Conservation (phyloP, 805 yeast species). For the Metschnikowia reukaufii region DNA sequence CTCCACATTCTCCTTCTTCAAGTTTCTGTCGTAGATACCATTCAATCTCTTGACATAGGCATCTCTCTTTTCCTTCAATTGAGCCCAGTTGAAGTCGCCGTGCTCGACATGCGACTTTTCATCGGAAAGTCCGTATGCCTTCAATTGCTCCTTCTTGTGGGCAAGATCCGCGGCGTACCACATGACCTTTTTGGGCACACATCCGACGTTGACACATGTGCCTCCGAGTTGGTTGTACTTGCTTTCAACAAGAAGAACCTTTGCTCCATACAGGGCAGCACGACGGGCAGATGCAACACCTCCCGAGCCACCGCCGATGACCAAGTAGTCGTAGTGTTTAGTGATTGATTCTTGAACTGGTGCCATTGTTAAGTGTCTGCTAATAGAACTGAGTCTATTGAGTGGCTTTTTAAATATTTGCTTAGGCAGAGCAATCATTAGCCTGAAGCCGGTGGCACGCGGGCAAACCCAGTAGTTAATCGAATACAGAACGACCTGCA, state of each 20-base stretch:
- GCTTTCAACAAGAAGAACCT: slow-evolving; percentile 78
- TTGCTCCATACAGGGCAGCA: slow-evolving; percentile 92
- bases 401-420: slow-evolving; percentile 11
- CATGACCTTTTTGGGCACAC: slow-evolving; percentile 98
- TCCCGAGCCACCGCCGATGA: slow-evolving; percentile 98
- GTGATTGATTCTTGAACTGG: slow-evolving; percentile 37
- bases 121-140: slow-evolving; percentile 76
- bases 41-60: slow-evolving; percentile 85
- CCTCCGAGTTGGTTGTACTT: slow-evolving; percentile 77
- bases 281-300: slow-evolving; percentile 99
- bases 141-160: slow-evolving; percentile 66
- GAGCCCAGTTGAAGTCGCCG: slow-evolving; percentile 75
- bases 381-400: slow-evolving; percentile 22
- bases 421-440: slow-evolving; percentile 14
- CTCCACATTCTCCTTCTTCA: slow-evolving; percentile 87
- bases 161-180: slow-evolving; percentile 97
- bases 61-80: slow-evolving; percentile 83
- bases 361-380: slow-evolving; percentile 52
- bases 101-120: slow-evolving; percentile 47
- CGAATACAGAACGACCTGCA: slow-evolving; percentile 1
- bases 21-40: slow-evolving; percentile 88
- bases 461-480: slow-evolving; percentile 1
- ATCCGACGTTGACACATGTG: slow-evolving; percentile 98
- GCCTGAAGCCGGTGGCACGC: background rate
- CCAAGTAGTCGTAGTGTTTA: slow-evolving; percentile 81